These are phyloP conservation scores for Pseudovirgaria hyperparasitica DNA, from an alignment of 2,329 filamentous ascomycete species.

Conservation along the genomic window DNA sequence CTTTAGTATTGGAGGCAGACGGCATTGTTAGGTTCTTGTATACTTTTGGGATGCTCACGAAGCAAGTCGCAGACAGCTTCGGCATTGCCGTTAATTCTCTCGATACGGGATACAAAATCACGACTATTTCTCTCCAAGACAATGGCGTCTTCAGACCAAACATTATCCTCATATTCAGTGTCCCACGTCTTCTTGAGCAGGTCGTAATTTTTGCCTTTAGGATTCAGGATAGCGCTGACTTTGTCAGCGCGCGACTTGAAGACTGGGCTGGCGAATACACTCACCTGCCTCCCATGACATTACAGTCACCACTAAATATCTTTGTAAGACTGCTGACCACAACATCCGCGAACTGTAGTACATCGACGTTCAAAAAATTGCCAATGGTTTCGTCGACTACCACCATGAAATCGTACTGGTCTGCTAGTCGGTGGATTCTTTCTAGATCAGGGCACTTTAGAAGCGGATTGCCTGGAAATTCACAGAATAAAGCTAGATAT, in stretches of 20 bases:
- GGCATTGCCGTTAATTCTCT: slow-evolving; percentile 73
- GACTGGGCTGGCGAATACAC: slow-evolving; percentile 2
- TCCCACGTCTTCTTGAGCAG: slow-evolving; percentile 54
- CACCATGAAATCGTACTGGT: slow-evolving; percentile 76
- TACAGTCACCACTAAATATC: slow-evolving; percentile 92
- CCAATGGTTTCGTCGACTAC: slow-evolving; percentile 95
- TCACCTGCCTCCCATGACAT: slow-evolving; percentile 86
- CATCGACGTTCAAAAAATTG: slow-evolving; percentile 91
- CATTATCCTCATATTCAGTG: slow-evolving; percentile 68
- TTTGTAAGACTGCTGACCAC: slow-evolving; percentile 94
- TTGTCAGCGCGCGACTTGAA: slow-evolving; percentile 6
- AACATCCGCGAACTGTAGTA: slow-evolving; percentile 77
- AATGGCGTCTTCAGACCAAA: slow-evolving; percentile 87
- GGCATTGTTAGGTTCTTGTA: slow-evolving; percentile 1
- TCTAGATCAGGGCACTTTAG: slow-evolving; percentile 71
- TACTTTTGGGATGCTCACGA: slow-evolving; percentile 40
- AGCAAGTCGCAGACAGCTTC: slow-evolving; percentile 71
- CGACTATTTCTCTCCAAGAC: slow-evolving; percentile 95
- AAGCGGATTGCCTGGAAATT: slow-evolving; percentile 89
- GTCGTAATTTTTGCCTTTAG: slow-evolving; percentile 56
- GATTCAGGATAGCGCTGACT: slow-evolving; percentile 45
- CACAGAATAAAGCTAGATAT: slow-evolving; percentile 78
- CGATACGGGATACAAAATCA: slow-evolving; percentile 73
- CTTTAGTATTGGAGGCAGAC: slow-evolving; percentile 8
- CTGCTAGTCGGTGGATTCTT: slow-evolving; percentile 68